Conservation (phyloP, 2,329 filamentous ascomycete species). For the Monosporascus sp. region DNA sequence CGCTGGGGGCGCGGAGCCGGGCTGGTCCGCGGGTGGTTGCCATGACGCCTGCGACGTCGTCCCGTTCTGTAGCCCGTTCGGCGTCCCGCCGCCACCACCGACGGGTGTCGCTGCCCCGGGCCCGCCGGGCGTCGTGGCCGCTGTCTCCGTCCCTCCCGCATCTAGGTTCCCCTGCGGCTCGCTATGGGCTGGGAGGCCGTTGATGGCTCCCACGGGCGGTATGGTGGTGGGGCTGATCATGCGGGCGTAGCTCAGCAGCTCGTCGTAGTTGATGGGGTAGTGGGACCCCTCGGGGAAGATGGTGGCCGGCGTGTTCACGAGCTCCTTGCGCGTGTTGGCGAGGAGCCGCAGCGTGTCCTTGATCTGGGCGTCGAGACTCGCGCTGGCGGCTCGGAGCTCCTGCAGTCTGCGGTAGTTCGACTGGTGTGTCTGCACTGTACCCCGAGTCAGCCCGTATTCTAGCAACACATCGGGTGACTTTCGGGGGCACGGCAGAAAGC, state of each 20-base stretch:
- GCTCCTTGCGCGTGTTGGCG: conserved; percentile 66
- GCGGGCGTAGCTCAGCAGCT: conserved; percentile 72
- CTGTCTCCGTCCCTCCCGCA: conserved; percentile 18
- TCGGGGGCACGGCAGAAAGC: neutral
- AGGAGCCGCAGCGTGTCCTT: conserved; percentile 65
- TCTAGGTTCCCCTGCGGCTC: conserved; percentile 11
- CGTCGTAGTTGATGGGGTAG: conserved; percentile 60
- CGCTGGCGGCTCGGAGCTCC: conserved; percentile 60
- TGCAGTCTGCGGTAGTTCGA: conserved; percentile 66
- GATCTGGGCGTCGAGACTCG: conserved; percentile 65
- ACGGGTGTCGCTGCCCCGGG: conserved; percentile 1
- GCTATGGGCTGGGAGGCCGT: conserved; percentile 31
- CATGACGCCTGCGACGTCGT: conserved; percentile 1
- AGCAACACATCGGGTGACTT: conserved; percentile 2
- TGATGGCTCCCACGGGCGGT: conserved; percentile 54
- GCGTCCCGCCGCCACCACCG: conserved; percentile 10
- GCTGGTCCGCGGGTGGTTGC: neutral
- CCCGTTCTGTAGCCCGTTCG: conserved; percentile 15
- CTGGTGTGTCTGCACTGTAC: conserved; percentile 66
- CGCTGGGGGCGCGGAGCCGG: neutral
- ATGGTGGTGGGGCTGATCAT: conserved; percentile 77
- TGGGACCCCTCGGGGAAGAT: conserved; percentile 45
- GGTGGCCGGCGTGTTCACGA: conserved; percentile 58
- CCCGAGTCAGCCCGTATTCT: neutral
- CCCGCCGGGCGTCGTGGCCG: neutral